Base-by-base conservation (phyloP, 768 basidiomycete species). In the Boletus reticulatus region DNA sequence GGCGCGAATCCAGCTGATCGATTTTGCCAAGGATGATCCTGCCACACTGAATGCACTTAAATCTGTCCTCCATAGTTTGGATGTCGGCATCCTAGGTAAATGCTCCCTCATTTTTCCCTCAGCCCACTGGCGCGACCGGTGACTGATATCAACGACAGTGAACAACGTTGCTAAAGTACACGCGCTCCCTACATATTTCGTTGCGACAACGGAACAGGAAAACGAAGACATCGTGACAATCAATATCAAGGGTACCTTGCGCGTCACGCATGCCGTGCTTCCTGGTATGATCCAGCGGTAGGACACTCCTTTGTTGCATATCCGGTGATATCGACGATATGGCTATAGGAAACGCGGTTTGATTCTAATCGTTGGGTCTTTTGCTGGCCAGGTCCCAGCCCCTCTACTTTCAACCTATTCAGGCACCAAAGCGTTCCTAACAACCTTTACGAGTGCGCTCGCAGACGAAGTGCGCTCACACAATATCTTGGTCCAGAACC, bases 151-250 rank as follows among this genome's bases (percentile, higher is more conserved):
- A 1, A 27, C 10, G n/a, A 38, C 61, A 95, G 94, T 99, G 41
- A 98, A 99, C 77, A 98, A 97, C 63, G 97, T 95, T 61, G 97
- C 96, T 48, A 88, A 86, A 70, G 95, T 93, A 2, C 92, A 96
- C 68, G 69, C 80, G 19, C 88, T 92, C 79, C 96, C 96, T 1
- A 83, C 80, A 1, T 85, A 94, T 68, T 89, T 96, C 63, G 79
- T 82, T 53, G 92, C 96, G 51, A 88, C 86, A 1, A 75, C 83
- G 0, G 74, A 78, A 46, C 78, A 85, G 55, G 96, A 97, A 71
- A 84, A 94, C 47, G 76, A 80, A n/a, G 85, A 87, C 60, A 97
- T 98, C 61, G 75, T 97, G 45, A 73, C 82, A 16, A 89, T 98
- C 69, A 99, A 98, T 72, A 76, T 96, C 58, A 80, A 84, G 64